These are phyloP conservation scores for Aspergillus sp. DNA, from an alignment of 2,329 filamentous ascomycete genomes.

Conservation along the genomic window DNA sequence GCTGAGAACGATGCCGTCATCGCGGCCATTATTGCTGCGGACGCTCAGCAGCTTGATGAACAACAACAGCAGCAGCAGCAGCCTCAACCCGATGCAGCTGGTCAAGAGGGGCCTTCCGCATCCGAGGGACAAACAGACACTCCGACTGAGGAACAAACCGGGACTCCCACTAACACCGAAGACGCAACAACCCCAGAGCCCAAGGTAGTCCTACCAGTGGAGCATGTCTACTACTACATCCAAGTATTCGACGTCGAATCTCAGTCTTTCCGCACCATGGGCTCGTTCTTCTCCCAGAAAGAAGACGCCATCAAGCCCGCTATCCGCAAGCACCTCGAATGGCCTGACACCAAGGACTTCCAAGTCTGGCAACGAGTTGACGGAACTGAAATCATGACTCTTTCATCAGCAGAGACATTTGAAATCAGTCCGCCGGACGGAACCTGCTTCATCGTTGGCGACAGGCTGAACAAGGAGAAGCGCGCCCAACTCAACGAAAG, in stretches of 20 bases:
- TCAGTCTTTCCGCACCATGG: conserved; percentile 42
- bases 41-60: conserved; percentile 25
- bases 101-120: conserved; percentile 6
- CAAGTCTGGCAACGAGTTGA: conserved; percentile 46
- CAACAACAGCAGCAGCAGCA: conserved; percentile 10
- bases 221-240: conserved; percentile 49
- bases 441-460: conserved; percentile 43
- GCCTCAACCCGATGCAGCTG: conserved; percentile 5
- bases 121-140: conserved; percentile 15
- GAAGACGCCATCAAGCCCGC: conserved; percentile 42
- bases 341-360: conserved; percentile 40
- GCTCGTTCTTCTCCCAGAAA: conserved; percentile 43
- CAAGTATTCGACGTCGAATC: conserved; percentile 54
- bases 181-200: conserved; percentile 14
- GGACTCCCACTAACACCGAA: not conserved
- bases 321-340: conserved; percentile 40
- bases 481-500: conserved; percentile 33
- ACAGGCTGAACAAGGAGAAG: conserved; percentile 39
- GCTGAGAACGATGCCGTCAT: conserved; percentile 28
- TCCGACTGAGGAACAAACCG: conserved; percentile 13
- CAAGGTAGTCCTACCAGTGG: conserved; percentile 27
- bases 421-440: conserved; percentile 38
- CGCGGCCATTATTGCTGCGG: conserved; percentile 31
- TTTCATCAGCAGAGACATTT: conserved; percentile 38
- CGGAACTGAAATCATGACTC: conserved; percentile 33